A percentile compares a stretch with the other conserved stretches of the same genome.
phyloP scores from a whole-genome alignment of 2,329 filamentous ascomycete genomes.

The Stagonosporopsis rhizophila region DNA sequence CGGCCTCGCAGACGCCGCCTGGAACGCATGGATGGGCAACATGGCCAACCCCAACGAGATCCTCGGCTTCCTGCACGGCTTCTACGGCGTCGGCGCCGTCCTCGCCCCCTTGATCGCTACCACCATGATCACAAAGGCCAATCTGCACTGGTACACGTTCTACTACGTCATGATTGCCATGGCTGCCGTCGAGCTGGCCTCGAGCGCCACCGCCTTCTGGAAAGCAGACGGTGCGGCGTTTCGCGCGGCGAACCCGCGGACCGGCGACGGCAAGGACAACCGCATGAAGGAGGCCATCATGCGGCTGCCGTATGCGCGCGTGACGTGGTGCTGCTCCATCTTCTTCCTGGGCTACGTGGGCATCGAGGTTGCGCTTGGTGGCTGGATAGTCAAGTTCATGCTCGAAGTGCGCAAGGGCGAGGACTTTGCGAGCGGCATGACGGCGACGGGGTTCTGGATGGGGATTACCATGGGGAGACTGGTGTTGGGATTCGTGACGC shows the following conservation, averaged over 20 bases:
- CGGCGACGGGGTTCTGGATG: slow-evolving; percentile 83
- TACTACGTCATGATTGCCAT: slow-evolving; percentile 76
- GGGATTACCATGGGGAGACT: slow-evolving; percentile 79
- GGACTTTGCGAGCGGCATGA: slow-evolving; percentile 76
- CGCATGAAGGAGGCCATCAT: slow-evolving; percentile 60
- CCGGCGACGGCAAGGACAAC: slow-evolving; percentile 55
- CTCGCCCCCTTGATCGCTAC: slow-evolving; percentile 75
- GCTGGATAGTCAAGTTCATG: slow-evolving; percentile 86
- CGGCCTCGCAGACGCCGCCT: slow-evolving; percentile 69
- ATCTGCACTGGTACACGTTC: slow-evolving; percentile 73
- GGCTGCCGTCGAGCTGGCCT: slow-evolving; percentile 62
- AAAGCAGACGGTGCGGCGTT: slow-evolving; percentile 64
- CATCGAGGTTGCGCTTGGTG: slow-evolving; percentile 75
- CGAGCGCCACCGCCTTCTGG: slow-evolving; percentile 68
- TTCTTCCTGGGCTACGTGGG: slow-evolving; percentile 84
- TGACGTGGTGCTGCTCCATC: slow-evolving; percentile 75
- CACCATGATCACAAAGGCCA: slow-evolving; percentile 70
- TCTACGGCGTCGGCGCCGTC: slow-evolving; percentile 75
- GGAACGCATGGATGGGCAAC: slow-evolving; percentile 67
- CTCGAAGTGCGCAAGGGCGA: slow-evolving; percentile 73
- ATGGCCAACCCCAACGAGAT: slow-evolving; percentile 78
- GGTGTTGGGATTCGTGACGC: slow-evolving; percentile 77
- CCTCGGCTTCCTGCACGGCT: slow-evolving; percentile 74
- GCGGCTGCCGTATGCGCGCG: slow-evolving; percentile 54
- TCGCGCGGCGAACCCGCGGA: slow-evolving; percentile 58